A percentile compares a stretch with the other conserved stretches of the same genome.
Evolutionary conservation across 2,329 filamentous ascomycete genomes (phyloP).

Genomic region (Colletotrichum tamarilloi): DNA sequence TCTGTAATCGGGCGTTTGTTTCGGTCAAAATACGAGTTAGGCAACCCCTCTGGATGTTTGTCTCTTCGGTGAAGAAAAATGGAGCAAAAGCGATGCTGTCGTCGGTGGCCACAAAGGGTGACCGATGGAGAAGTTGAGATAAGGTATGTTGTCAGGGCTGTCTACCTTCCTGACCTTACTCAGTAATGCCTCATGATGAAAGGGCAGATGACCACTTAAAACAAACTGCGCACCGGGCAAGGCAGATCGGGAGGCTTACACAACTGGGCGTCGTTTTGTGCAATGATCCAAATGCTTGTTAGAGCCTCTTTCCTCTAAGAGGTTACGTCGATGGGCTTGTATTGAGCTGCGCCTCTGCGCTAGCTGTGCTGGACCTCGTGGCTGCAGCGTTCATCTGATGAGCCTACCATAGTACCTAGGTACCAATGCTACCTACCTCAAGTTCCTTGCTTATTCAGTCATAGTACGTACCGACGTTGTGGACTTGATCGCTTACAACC

Average conservation of each 20-base stretch:
- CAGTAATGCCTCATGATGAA: background rate
- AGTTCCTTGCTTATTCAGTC: background rate
- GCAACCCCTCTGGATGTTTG: background rate
- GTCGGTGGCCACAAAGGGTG: slow-evolving; percentile 13
- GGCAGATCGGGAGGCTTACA: slow-evolving; percentile 15
- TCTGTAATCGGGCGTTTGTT: background rate
- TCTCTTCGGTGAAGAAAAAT: background rate
- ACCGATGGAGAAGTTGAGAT: slow-evolving; percentile 11
- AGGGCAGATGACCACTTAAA: background rate
- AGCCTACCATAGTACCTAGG: background rate
- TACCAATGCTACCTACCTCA: background rate
- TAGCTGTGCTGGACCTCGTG: background rate
- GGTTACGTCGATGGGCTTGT: background rate
- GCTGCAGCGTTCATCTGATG: background rate
- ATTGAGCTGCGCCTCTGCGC: slow-evolving; percentile 26
- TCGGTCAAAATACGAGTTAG: background rate
- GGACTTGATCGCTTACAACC: background rate
- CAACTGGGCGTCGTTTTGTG: background rate
- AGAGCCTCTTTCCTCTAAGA: background rate
- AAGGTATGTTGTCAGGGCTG: background rate
- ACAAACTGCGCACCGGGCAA: background rate
- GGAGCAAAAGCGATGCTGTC: background rate
- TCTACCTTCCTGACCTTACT: background rate
- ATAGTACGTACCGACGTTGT: slow-evolving; percentile 4
- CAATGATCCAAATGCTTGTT: background rate